Base-by-base conservation (phyloP, 257 asterid species). In the Scutellaria barbata region DNA sequence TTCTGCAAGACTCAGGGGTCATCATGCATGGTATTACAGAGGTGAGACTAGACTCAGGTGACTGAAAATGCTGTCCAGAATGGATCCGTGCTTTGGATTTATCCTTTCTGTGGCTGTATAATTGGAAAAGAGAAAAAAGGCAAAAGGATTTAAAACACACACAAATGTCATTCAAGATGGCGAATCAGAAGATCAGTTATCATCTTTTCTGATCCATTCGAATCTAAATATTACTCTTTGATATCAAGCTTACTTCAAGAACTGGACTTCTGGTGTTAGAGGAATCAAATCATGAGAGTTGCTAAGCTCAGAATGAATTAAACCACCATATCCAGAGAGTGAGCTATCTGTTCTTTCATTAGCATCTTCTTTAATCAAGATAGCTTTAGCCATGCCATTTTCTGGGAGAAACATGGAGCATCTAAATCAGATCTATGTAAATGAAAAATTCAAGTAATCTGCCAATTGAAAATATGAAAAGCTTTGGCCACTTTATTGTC, bases 271-370 rank as follows among this genome's bases (percentile, higher is more conserved):
- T 63, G 95, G 95, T 53, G 95, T 84, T 50, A 54, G 68, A 63
- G 95, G 97, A 83, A 88, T 86, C 83, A 74, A 73, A 71, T 74
- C 69, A 40, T 72, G 86, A 75, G 87, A 74, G 76, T 46, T 73
- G 69, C 72, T 71, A 10, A 61, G 78, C 61, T 77, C 87, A 43
- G 73, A 76, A 43, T 76, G 81, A 66, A 42, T 25, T 46, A 71
- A 68, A 68, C 43, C 69, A 60, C 40, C 76, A 66, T 76, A 63
- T 62, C 76, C 77, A 67, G 85, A 55, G 50, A 73, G 72, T 10
- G 85, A 78, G 63, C 33, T 61, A 51, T 73, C 89, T 74, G 60
- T 63, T 52, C 43, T 51, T 81, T 74, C 84, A 22, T 43, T 16
- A 8, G 58, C 72, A 76, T 43, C 76, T 74, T 84, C 86, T 37